phyloP scores from a whole-genome alignment of 768 basidiomycete genomes.

The Boletus reticuloceps region DNA sequence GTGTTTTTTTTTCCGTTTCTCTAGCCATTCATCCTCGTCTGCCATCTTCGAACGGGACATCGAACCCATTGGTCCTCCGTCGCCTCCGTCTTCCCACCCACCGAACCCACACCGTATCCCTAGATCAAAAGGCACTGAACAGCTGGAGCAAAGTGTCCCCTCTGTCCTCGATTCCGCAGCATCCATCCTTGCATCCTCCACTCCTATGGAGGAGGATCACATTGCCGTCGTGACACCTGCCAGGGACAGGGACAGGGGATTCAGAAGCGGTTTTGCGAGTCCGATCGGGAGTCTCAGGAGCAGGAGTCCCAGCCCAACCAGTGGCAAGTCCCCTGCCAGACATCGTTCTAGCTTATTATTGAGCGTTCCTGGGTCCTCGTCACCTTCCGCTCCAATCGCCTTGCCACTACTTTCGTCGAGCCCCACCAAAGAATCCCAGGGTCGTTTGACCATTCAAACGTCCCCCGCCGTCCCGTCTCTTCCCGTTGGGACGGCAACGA shows the following conservation, averaged over 20 bases:
- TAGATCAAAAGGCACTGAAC: conserved; percentile 67
- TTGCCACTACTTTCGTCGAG: conserved; percentile 27
- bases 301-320: conserved; percentile 62
- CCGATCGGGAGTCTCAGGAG: conserved; percentile 64
- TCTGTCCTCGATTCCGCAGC: conserved; percentile 85
- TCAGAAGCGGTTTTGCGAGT: conserved; percentile 58
- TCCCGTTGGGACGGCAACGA: background rate
- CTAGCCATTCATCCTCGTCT: conserved; percentile 70
- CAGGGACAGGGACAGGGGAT: conserved; percentile 31
- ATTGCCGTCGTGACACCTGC: conserved; percentile 64
- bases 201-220: conserved; percentile 48
- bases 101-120: conserved; percentile 72
- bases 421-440: conserved; percentile 22
- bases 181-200: conserved; percentile 54
- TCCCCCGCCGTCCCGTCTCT: conserved; percentile 13
- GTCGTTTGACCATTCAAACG: conserved; percentile 24
- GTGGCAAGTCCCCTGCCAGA: conserved; percentile 33
- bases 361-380: conserved; percentile 42
- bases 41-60: conserved; percentile 94
- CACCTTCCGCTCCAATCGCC: conserved; percentile 17
- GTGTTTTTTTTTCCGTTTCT: background rate
- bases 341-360: conserved; percentile 46
- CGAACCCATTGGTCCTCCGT: conserved; percentile 50
- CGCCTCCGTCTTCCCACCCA: conserved; percentile 38
- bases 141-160: conserved; percentile 77